These are phyloP conservation scores for Pseudogymnoascus sp. DNA, from an alignment of 2,329 filamentous ascomycete genomes.

Conservation along the genomic window DNA sequence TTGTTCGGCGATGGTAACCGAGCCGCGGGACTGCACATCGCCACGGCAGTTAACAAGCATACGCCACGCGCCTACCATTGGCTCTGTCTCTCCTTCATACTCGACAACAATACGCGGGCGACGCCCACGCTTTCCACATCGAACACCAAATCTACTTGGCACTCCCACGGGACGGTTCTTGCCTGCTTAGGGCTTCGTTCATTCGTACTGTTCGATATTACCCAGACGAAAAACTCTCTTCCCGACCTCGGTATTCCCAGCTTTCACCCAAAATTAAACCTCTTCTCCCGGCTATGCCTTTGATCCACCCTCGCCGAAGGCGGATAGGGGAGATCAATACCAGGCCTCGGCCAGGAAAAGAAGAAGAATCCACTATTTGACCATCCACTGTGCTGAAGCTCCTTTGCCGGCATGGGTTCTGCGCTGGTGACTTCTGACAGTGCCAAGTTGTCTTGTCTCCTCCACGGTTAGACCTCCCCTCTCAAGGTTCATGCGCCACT, in stretches of 20 bases:
- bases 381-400: neutral
- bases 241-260: neutral
- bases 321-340: neutral
- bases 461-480: neutral
- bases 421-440: neutral
- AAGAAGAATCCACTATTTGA: neutral
- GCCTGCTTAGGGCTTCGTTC: neutral
- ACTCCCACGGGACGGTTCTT: neutral
- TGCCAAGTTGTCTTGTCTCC: neutral
- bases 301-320: neutral
- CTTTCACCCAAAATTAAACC: neutral
- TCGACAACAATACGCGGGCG: neutral
- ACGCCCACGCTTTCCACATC: neutral
- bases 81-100: neutral
- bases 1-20: neutral
- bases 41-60: neutral
- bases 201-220: neutral
- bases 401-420: neutral
- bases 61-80: neutral
- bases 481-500: neutral
- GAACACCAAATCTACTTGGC: neutral
- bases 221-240: neutral
- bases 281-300: neutral
- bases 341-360: neutral
- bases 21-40: neutral